A percentile compares a stretch with the other conserved stretches of the same genome.
phyloP scores from a whole-genome alignment of 768 basidiomycete species.

The Boletus subparvulus region DNA sequence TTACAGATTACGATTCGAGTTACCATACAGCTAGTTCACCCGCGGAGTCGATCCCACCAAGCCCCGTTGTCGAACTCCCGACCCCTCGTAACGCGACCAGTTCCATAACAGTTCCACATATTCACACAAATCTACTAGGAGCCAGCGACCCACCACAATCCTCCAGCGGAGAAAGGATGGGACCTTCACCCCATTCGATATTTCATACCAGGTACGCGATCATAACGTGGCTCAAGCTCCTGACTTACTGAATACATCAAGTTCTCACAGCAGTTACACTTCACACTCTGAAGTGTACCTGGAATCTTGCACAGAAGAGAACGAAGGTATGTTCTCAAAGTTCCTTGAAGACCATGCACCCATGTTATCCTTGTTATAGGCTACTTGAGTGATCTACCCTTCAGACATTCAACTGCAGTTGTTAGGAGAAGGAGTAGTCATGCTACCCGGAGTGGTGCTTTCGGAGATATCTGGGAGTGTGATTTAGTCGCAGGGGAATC shows the following conservation, averaged over 20 bases:
- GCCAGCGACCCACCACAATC: not conserved
- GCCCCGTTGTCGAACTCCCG: slow-evolving; percentile 9
- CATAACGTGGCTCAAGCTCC: not conserved
- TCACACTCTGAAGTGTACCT: slow-evolving; percentile 10
- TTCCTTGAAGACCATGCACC: not conserved
- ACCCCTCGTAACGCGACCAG: not conserved
- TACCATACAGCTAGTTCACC: slow-evolving; percentile 16
- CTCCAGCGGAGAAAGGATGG: not conserved
- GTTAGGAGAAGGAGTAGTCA: slow-evolving; percentile 4
- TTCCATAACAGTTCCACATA: not conserved
- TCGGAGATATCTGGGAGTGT: slow-evolving; percentile 27
- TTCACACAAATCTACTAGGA: not conserved
- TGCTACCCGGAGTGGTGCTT: slow-evolving; percentile 12
- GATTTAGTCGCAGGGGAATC: slow-evolving; percentile 9
- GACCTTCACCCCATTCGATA: slow-evolving; percentile 4
- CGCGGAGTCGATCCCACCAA: slow-evolving; percentile 1
- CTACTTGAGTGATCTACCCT: slow-evolving; percentile 4
- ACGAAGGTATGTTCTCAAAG: slow-evolving; percentile 5
- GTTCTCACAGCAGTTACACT: slow-evolving; percentile 13
- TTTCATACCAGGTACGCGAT: slow-evolving; percentile 7
- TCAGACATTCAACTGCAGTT: not conserved
- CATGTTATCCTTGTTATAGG: slow-evolving; percentile 1
- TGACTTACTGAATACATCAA: slow-evolving; percentile 2
- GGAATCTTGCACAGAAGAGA: slow-evolving; percentile 1
- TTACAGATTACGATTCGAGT: too few species aligned